Evolutionary conservation across 768 basidiomycete species (phyloP), one percentile per base, ranked within the genome.

Genomic region (Rhizopogon sp.): DNA sequence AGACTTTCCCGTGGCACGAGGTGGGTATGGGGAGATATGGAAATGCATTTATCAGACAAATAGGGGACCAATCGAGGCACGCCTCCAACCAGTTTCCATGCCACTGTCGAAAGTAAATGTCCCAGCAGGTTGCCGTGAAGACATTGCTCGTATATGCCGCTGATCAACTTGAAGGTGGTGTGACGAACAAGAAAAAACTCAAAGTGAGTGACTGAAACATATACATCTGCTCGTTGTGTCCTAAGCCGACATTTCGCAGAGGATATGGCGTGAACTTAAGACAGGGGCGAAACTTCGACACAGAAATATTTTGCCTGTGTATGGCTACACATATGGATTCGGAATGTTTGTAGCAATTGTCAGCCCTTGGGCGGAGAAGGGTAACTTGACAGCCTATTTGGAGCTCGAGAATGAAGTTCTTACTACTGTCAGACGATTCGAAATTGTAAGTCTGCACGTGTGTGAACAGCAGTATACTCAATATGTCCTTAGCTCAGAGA

Each of bases 271-370:
- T 20, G 64, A 64, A 50, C 55, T 66, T 20, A 53, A 51, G n/a
- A 62, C 61, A n/a, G 64, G 65, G 57, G 55, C 47, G 39, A n/a
- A 40, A 28, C 53, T 65, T 11, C 9, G 42, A 2, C 62, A 66
- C 43, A 20, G 28, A 20, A 65, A 66, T 47, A 56, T 66, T 20
- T 29, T 65, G 1, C 57, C 58, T 3, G 52, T 65, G 33, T 52
- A 42, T 39, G 60, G 65, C 10, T 44, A 56, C 5, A 43, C 59
- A 6, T 56, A 46, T 31, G 64, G 63, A 31, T 64, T 58, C 46
- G 64, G 65, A 13, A 60, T 53, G 4, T 62, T 54, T 28, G 40
- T 50, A 37, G 65, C 65, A 9, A 61, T 63, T 55, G 58, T 66
- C 25, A 62, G 56, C 25, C 62, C 62, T 10, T 60, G 62, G 60